Base-by-base conservation (phyloP, 805 yeast species). In the Metschnikowia amazonensis region DNA sequence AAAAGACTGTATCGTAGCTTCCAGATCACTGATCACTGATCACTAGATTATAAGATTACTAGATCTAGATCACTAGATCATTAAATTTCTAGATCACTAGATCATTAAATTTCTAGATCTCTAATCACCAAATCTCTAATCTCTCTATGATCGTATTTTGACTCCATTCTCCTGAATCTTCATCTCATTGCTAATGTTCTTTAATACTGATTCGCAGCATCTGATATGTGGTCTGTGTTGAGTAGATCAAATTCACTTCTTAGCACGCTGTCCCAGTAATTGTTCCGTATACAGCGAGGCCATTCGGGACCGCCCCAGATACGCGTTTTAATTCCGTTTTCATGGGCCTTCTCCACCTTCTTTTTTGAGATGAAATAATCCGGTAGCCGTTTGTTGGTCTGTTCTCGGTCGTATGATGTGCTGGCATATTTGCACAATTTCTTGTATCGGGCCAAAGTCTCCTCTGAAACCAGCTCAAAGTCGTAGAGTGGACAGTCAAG, bases 231-330 rank as follows among this genome's bases (percentile, higher is more conserved):
- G 59, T 85, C 89, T 1, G 78, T 80, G 56, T 84, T 84, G 33
- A 85, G 57, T 46, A 78, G 68, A 56, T 84, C 89, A 16, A 77
- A 70, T 2, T 81, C 82, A 11, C 69, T 48, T 14, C 62, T 65
- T 36, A 72, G 58, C 13, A 81, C 64, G 45, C 76, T 78, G 42
- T 63, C 54, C 79, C 84, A 78, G 32, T 81, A 72, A 3, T 58
- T 58, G 37, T 75, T 60, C 47, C 79, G 70, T 24, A 66, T 59
- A 11, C 55, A 48, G 2, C 60, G 59, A 3, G 90, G 89, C 89
- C 89, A 84, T 42, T 69, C 69, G 1, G 87, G 82, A 7, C 80
- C 81, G 16, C 82, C 89, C 90, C 90, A 85, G 25, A 84, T 66
- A 45, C 92, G 67, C 0, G 87, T 77, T 51, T 73, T 70, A 33